Evolutionary conservation across 2,329 filamentous ascomycete genomes (phyloP).

Genomic region (Fusarium sp.): DNA sequence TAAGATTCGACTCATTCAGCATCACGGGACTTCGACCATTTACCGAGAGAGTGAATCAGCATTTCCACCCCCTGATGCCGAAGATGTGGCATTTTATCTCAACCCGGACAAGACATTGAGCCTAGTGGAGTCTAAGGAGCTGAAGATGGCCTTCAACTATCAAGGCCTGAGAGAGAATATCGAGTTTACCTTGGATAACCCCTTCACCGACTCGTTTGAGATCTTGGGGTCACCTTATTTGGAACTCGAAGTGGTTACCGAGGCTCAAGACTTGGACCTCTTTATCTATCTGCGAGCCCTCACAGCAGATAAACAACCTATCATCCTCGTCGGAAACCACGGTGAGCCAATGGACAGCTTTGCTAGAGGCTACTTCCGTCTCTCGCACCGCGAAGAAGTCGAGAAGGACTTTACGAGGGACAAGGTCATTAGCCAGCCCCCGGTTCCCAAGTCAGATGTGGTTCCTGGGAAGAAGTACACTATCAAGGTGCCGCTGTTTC

Average conservation of each 20-base stretch:
- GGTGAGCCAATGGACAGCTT: background rate
- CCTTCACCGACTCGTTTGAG: background rate
- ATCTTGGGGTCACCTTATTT: background rate
- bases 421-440: background rate
- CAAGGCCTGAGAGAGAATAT: background rate
- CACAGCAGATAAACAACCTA: background rate
- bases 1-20: background rate
- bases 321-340: background rate
- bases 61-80: background rate
- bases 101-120: background rate
- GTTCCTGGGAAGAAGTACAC: background rate
- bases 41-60: background rate
- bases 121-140: background rate
- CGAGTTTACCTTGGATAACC: background rate
- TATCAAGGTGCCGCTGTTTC: background rate
- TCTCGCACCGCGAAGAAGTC: background rate
- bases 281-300: background rate
- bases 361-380: background rate
- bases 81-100: background rate
- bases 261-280: background rate
- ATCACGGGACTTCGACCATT: background rate
- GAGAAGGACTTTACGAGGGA: background rate
- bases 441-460: background rate
- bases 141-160: background rate
- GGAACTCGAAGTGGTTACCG: background rate